Conservation (phyloP, 1,139 yeast genomes). For the Yamadazyma aaseri region DNA sequence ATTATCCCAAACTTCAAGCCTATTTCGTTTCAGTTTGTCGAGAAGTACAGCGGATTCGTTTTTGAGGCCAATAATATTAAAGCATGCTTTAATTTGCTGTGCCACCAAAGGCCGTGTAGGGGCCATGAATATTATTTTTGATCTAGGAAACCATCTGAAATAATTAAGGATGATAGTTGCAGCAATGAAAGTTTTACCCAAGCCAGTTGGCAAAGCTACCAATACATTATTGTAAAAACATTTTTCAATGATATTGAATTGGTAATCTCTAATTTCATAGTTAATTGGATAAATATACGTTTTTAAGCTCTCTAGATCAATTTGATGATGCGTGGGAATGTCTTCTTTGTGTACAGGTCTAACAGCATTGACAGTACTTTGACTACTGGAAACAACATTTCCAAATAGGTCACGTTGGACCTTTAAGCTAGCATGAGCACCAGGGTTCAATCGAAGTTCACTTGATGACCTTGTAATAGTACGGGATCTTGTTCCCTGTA, state of each 20-base stretch:
- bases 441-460: neutral
- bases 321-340: conserved; percentile 52
- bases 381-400: conserved; percentile 6
- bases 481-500: too few species aligned
- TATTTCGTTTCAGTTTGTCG: conserved; percentile 63
- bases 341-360: neutral
- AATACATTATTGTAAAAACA: conserved; percentile 74
- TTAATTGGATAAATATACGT: conserved; percentile 84
- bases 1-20: conserved; percentile 72
- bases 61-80: conserved; percentile 81
- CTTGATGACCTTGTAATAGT: too few species aligned
- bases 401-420: conserved; percentile 13
- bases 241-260: conserved; percentile 70
- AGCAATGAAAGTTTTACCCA: conserved; percentile 96
- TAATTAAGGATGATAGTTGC: conserved; percentile 90
- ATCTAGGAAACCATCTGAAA: conserved; percentile 74
- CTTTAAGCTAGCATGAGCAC: conserved; percentile 1
- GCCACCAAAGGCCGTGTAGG: conserved; percentile 98
- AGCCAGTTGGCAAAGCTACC: conserved; percentile 95
- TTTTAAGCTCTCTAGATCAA: conserved; percentile 39
- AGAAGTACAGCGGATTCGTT: conserved; percentile 76
- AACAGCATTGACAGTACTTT: neutral
- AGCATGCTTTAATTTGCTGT: conserved; percentile 93
- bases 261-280: conserved; percentile 82
- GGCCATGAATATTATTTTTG: conserved; percentile 90